Base-by-base conservation (phyloP, 2,329 filamentous ascomycete species). In the Hymenoscyphus albidus region DNA sequence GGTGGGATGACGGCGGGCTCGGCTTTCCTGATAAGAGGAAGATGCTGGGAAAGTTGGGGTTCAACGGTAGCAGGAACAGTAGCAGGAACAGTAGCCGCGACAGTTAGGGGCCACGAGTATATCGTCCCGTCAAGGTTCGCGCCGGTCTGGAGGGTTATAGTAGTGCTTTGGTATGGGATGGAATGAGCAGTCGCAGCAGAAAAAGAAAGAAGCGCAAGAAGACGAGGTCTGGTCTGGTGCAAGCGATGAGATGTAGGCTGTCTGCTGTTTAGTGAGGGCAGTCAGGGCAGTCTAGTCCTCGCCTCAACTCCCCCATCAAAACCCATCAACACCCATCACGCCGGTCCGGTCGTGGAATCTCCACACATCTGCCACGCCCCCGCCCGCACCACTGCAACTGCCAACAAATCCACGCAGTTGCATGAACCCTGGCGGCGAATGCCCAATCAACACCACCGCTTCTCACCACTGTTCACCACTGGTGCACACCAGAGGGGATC, bases 401-500 rank as follows among this genome's bases (percentile, higher is more conserved):
- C 64, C 64, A 65, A 60, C 64, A 63, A 32, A 62, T 61, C 61
- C 63, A 62, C 60, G 61, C 61, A 31, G 56, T 54, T 56, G 48
- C 61, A 59, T 65, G 42, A 61, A 61, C 63, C 63, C 42, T 62
- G 55, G 44, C 16, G 16, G 14, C 40, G 14, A 60, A 40, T 22
- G 42, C 22, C 63, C 60, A 62, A 62, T 62, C 60, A 62, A 10
- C 48, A 54, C 48, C 48, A 54, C 48, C 48, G 22, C 9, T 22
- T 35, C 5, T 7, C 35, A 35, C 35, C 5, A 35, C 35, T 10
- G 27, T 27, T 27, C 27, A 27, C 27, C 27, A 27, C 27, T 27
- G 27, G 35, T 35, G n/a, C 22, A 54, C 18, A 0, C 5, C 48
- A 54, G 18, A 22, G 48, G 22, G 18, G 18, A 54, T 54, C 48